Evolutionary conservation across 176 grass and related monocot species (phyloP), one percentile per base, ranked within the genome.

Genomic region (Aegilops speltoides): DNA sequence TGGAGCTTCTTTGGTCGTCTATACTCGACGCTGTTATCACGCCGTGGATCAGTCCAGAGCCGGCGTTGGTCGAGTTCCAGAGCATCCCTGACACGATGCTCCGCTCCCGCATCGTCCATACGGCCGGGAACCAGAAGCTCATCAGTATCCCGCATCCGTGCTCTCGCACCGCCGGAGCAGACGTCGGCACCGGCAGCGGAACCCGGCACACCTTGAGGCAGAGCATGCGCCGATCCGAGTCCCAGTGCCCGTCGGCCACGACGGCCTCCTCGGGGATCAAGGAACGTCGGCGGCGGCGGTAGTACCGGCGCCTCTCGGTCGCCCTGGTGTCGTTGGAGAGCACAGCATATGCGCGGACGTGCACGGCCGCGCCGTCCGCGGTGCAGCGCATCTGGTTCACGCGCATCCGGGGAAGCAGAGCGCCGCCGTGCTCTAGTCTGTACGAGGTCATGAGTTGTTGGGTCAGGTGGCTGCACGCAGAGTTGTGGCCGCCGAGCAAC

Each of bases 111-210:
- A 95, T 73, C 16, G 87, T 91, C 86, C 89, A 93, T 2, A 63
- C 34, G 6, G 76, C 29, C 3, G 93, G 93, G 79, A 98, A 93
- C 93, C 95, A 95, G 38, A 98, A 93, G 36, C 88, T 84, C 85
- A 95, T 91, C 19, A 84, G 62, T 24, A 90, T 57, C 75, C 76
- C 62, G 72, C 95, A 97, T 29, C 91, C 84, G 33, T 29, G 4
- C 25, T 65, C 63, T 16, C 48, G 65, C 38, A 92, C 90, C 14
- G 20, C 34, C 0, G 79, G 46, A 24, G 20, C n/a, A 20, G 41
- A 2, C 12, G 38, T 3, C 9, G 14, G 40, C 15, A 22, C 36
- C 8, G 23, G 4, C 22, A 5, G 40, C 85, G 62, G 52, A 34
- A 89, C 78, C 13, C 64, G 77, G 45, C 95, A 94, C 11, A 88